Conservation (phyloP, 176 grass and related monocot genomes). For the Thinopyrum elongatum region DNA sequence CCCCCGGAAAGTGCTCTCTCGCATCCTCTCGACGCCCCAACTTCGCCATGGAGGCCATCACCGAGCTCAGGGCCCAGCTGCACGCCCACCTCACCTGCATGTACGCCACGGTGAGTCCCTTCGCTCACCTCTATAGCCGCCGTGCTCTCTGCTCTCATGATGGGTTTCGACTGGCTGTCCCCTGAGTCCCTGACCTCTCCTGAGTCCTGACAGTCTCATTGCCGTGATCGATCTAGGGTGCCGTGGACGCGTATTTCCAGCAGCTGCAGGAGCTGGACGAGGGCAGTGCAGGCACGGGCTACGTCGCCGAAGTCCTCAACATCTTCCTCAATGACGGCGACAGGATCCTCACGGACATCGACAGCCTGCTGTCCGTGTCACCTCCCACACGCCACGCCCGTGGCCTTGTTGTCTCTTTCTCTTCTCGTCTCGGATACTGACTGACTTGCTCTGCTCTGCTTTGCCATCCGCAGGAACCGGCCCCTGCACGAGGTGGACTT, state of each 20-base stretch:
- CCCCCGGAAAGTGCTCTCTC: too few species aligned
- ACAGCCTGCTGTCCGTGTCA: slow-evolving; percentile 46
- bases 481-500: slow-evolving; percentile 45
- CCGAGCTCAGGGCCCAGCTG: slow-evolving; percentile 59
- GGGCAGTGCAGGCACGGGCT: slow-evolving; percentile 47
- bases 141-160: background rate
- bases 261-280: slow-evolving; percentile 78
- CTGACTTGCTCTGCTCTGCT: background rate
- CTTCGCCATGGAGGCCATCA: slow-evolving; percentile 39
- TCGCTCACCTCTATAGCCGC: background rate
- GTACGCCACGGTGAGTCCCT: slow-evolving; percentile 37
- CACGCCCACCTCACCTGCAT: slow-evolving; percentile 47
- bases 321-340: slow-evolving; percentile 74
- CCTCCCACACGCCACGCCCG: background rate
- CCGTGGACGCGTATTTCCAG: slow-evolving; percentile 79
- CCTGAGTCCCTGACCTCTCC: too few species aligned
- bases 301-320: slow-evolving; percentile 62
- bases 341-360: slow-evolving; percentile 53
- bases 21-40: background rate
- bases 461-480: slow-evolving; percentile 40
- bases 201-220: background rate
- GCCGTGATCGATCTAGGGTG: slow-evolving; percentile 37
- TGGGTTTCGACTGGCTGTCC: background rate
- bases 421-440: background rate
- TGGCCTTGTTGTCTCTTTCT: too few species aligned